These are phyloP conservation scores for Marasmius oreades DNA, from an alignment of 1,284 basidiomycete species.

Conservation along the genomic window DNA sequence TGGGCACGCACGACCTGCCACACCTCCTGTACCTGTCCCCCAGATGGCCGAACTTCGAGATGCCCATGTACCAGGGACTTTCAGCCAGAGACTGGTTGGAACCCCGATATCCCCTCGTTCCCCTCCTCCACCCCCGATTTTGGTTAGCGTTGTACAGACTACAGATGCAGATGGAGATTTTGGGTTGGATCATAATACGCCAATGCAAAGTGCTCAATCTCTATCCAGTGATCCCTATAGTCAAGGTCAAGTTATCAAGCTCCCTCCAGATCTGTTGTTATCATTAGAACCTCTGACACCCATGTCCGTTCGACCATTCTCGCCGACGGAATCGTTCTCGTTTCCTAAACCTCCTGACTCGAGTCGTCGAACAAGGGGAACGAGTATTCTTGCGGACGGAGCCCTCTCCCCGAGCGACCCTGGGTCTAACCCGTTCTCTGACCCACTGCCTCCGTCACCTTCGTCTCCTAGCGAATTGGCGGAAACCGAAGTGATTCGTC, in stretches of 20 bases:
- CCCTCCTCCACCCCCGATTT: constrained; percentile 20
- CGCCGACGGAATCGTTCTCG: constrained; percentile 57
- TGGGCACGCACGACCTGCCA: background rate
- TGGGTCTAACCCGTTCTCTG: constrained; percentile 39
- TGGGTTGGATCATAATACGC: constrained; percentile 29
- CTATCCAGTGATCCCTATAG: constrained; percentile 24
- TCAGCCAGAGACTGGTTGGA: background rate
- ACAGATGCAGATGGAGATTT: constrained; percentile 15
- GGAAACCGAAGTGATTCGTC: constrained; percentile 41
- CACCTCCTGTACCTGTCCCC: constrained; percentile 28
- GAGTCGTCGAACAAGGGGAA: constrained; percentile 10
- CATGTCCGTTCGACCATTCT: constrained; percentile 62
- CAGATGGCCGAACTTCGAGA: constrained; percentile 47
- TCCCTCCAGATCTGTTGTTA: constrained; percentile 13
- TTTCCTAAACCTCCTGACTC: constrained; percentile 69
- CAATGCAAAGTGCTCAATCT: constrained; percentile 26
- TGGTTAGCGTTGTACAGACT: constrained; percentile 24
- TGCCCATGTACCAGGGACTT: constrained; percentile 7
- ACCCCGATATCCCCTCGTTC: constrained; percentile 18
- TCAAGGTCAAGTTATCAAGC: constrained; percentile 35
- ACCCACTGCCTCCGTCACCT: constrained; percentile 23
- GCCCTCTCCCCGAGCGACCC: too few relatives aligned
- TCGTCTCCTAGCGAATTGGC: constrained; percentile 25
- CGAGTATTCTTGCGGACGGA: background rate
- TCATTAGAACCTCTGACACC: constrained; percentile 34